phyloP scores from a whole-genome alignment of 768 basidiomycete species.

The Lactarius hengduanensis region DNA sequence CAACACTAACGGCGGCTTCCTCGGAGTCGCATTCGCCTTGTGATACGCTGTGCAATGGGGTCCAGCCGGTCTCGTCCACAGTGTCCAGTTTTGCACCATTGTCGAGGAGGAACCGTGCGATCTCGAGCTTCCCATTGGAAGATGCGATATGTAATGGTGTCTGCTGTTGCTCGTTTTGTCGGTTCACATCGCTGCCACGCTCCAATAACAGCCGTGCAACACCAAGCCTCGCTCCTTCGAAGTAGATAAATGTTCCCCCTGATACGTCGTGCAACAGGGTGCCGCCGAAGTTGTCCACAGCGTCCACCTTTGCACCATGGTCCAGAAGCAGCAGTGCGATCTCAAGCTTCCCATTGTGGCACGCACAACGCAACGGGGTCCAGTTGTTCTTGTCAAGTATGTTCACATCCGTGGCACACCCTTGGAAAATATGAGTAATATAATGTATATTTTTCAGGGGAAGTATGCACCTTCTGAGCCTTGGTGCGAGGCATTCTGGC shows the following conservation, averaged over 20 bases:
- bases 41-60: not conserved
- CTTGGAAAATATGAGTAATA: not conserved
- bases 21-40: not conserved
- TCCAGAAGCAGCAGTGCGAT: too few relatives aligned
- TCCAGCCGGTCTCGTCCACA: not conserved
- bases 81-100: not conserved
- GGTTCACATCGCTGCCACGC: too few relatives aligned
- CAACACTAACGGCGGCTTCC: not conserved
- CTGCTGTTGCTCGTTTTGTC: too few relatives aligned
- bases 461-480: not conserved
- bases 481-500: not conserved
- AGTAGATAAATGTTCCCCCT: too few relatives aligned
- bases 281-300: too few relatives aligned
- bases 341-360: too few relatives aligned
- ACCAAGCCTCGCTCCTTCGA: too few relatives aligned
- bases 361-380: not conserved
- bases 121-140: too few relatives aligned
- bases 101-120: not conserved
- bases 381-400: not conserved
- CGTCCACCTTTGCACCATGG: too few relatives aligned
- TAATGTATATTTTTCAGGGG: not conserved
- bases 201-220: too few relatives aligned
- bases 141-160: too few relatives aligned
- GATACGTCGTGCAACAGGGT: too few relatives aligned
- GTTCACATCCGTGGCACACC: not conserved